These are phyloP conservation scores for Chaetomium olivaceum DNA, from an alignment of 2,329 filamentous ascomycete species.

Conservation along the genomic window DNA sequence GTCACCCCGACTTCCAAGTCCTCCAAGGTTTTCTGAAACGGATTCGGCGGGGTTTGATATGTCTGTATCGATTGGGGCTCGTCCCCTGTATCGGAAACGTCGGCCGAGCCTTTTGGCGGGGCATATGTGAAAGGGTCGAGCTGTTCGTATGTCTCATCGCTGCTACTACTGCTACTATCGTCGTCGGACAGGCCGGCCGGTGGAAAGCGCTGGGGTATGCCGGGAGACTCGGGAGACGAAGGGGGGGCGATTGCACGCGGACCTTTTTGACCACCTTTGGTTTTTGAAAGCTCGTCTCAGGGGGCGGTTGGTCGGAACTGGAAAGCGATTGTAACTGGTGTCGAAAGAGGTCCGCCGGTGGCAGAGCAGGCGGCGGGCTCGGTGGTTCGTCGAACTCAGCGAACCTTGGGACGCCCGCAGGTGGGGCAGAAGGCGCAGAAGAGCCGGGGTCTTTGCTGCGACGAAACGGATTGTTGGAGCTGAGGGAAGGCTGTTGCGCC, in stretches of 20 bases:
- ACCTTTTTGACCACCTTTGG: constrained; percentile 66
- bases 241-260: constrained; percentile 66
- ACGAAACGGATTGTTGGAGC: constrained; percentile 56
- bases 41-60: constrained; percentile 46
- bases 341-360: constrained; percentile 37
- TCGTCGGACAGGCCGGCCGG: constrained; percentile 36
- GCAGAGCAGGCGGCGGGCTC: constrained; percentile 31
- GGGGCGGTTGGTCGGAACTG: constrained; percentile 39
- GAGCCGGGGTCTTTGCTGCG: constrained; percentile 44
- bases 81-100: constrained; percentile 36
- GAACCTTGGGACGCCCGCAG: constrained; percentile 27
- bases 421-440: constrained; percentile 33
- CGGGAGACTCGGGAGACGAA: constrained; percentile 56
- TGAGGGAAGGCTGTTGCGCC: constrained; percentile 39
- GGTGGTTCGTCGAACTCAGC: constrained; percentile 19
- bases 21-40: constrained; percentile 58
- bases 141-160: constrained; percentile 34
- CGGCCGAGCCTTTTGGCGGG: constrained; percentile 30
- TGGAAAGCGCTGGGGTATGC: constrained; percentile 37
- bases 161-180: constrained; percentile 30
- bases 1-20: constrained; percentile 48
- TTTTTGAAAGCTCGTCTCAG: constrained; percentile 42
- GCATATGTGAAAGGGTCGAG: constrained; percentile 40
- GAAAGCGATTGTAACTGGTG: constrained; percentile 36
- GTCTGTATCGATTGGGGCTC: constrained; percentile 33